Conservation (phyloP, 2,329 filamentous ascomycete genomes). For the Cladosporium sp. region DNA sequence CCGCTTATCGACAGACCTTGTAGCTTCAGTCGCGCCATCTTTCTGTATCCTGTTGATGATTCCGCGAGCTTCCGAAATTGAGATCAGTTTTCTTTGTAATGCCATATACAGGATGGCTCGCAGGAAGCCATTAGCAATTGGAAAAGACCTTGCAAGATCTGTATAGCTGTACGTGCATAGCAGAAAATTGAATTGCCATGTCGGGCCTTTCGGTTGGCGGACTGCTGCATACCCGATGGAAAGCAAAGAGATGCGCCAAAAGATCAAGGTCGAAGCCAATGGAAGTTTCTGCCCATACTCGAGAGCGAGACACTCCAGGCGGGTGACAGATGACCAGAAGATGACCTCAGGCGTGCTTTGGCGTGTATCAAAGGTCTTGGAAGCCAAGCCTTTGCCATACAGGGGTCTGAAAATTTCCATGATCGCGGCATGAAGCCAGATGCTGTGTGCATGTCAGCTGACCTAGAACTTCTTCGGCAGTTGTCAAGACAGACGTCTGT, state of each 20-base stretch:
- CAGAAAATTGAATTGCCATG: not conserved
- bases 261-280: not conserved
- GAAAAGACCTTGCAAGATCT: not conserved
- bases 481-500: not conserved
- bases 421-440: not conserved
- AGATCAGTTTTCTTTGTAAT: not conserved
- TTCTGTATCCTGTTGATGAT: not conserved
- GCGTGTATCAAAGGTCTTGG: not conserved
- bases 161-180: not conserved
- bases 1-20: not conserved
- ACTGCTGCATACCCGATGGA: not conserved
- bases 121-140: not conserved
- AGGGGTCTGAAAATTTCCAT: constrained; percentile 1
- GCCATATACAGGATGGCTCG: constrained; percentile 3
- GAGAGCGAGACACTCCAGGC: not conserved
- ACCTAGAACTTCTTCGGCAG: not conserved
- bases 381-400: not conserved
- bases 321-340: not conserved
- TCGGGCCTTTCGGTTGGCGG: not conserved
- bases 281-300: not conserved
- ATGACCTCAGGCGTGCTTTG: not conserved
- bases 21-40: not conserved
- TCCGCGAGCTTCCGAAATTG: not conserved
- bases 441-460: not conserved
- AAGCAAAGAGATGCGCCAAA: not conserved